phyloP scores from a whole-genome alignment of 164 flowering plant genomes.

The Chloranthus sessilifolius region DNA sequence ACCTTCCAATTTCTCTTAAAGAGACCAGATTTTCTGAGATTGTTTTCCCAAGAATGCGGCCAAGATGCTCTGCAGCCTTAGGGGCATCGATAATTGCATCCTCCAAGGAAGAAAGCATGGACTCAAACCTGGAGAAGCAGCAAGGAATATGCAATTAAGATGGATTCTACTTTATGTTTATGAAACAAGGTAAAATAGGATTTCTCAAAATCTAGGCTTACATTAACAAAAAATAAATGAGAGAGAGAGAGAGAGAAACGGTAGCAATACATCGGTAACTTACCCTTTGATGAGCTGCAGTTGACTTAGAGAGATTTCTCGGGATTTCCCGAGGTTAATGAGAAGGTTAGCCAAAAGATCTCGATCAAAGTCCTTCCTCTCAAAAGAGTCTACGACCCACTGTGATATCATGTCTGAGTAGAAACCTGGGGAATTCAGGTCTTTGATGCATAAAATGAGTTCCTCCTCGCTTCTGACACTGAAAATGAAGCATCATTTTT shows the following conservation, averaged over 20 bases:
- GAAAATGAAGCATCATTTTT: no score
- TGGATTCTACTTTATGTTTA: no score
- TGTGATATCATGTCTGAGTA: constrained; percentile 63
- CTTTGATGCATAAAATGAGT: no score
- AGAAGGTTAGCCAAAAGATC: constrained; percentile 66
- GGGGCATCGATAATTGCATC: constrained; percentile 83
- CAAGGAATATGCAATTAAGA: background rate
- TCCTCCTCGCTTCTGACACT: no score
- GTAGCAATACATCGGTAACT: no score
- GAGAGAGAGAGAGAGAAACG: no score
- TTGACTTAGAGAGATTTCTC: constrained; percentile 36
- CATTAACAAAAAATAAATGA: no score
- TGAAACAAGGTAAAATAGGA: no score
- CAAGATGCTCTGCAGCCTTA: constrained; percentile 68
- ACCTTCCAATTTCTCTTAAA: constrained; percentile 37
- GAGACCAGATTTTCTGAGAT: constrained; percentile 49
- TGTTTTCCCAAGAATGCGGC: constrained; percentile 46
- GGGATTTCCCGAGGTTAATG: constrained; percentile 41
- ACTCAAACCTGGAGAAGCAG: constrained; percentile 28
- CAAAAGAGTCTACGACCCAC: constrained; percentile 84
- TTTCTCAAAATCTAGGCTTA: no score
- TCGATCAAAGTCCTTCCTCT: constrained; percentile 71
- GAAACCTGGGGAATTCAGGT: no score
- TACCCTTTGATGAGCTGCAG: constrained; percentile 66
- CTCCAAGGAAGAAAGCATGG: constrained; percentile 52